A percentile compares a stretch with the other conserved stretches of the same genome.
Evolutionary conservation across 2,329 filamentous ascomycete genomes (phyloP).

Genomic region (Colletotrichum gigasporum): DNA sequence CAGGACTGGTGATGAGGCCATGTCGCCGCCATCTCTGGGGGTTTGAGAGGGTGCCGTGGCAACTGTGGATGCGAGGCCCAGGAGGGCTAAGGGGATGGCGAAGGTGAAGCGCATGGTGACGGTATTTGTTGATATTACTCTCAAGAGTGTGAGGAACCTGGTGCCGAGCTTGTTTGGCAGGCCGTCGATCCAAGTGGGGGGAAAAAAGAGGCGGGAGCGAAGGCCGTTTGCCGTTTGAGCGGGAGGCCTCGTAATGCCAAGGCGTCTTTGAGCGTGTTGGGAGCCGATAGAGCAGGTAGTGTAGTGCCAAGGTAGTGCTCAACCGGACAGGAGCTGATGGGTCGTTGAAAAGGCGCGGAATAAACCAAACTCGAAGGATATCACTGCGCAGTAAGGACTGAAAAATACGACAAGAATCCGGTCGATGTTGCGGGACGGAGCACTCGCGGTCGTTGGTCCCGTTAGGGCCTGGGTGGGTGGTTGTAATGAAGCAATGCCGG

Average conservation of each 20-base stretch:
- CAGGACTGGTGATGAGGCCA: background rate
- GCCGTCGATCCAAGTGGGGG: too few species aligned
- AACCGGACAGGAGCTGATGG: background rate
- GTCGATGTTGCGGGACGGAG: background rate
- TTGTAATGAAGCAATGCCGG: background rate
- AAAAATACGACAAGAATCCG: background rate
- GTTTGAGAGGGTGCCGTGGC: slow-evolving; percentile 13
- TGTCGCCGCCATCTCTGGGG: background rate
- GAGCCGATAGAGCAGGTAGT: background rate
- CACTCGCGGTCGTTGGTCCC: slow-evolving; percentile 1
- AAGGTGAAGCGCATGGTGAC: slow-evolving; percentile 19
- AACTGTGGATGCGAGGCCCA: slow-evolving; percentile 17
- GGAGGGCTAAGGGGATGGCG: slow-evolving; percentile 5
- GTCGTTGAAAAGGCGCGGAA: background rate
- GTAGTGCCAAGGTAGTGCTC: background rate
- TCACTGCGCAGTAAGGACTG: slow-evolving; percentile 5
- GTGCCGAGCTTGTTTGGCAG: background rate
- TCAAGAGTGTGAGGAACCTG: background rate
- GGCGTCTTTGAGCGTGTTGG: background rate
- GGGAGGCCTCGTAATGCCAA: slow-evolving; percentile 9
- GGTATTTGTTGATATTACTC: background rate
- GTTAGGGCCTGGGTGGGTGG: background rate
- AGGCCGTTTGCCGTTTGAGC: background rate
- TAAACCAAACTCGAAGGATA: background rate
- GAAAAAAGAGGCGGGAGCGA: background rate